phyloP scores from a whole-genome alignment of 352 stramenopile species.

The Phytophthora uliginosa region DNA sequence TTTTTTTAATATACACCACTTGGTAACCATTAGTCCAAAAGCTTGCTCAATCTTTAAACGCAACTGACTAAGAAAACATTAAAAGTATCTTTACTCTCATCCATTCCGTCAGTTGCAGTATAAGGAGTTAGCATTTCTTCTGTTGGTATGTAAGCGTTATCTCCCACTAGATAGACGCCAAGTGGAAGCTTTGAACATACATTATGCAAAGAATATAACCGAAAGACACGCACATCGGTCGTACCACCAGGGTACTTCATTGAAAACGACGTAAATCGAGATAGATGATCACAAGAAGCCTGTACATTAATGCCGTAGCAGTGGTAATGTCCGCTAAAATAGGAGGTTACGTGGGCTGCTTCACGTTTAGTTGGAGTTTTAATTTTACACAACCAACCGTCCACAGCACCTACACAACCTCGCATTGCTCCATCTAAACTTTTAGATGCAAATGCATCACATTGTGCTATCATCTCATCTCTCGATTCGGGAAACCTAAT shows the following conservation, averaged over 20 bases:
- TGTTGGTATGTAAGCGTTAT: slow-evolving; percentile 18
- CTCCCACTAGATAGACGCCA: slow-evolving; percentile 7
- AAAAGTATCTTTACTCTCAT: slow-evolving; percentile 3
- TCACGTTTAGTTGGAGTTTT: not conserved
- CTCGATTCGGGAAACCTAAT: not conserved
- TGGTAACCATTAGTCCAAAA: not conserved
- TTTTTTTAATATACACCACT: not conserved
- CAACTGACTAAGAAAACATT: not conserved
- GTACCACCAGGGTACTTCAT: not conserved
- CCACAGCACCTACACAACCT: not conserved
- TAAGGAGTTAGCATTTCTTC: slow-evolving; percentile 11
- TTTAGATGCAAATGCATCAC: not conserved
- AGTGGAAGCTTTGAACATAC: not conserved
- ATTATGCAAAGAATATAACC: not conserved
- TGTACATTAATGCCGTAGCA: not conserved
- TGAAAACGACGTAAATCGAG: not conserved
- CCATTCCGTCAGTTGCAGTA: slow-evolving; percentile 8
- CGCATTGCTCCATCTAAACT: not conserved
- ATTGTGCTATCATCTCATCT: not conserved
- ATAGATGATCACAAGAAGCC: not conserved
- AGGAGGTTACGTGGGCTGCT: not conserved
- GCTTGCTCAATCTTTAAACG: not conserved
- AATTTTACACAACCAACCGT: not conserved
- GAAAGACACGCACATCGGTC: not conserved
- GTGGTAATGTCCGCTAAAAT: too few relatives aligned